Evolutionary conservation across 108 stramenopile species (phyloP), one percentile per base, ranked within the genome.

Genomic region (Schizochytrium sp.): DNA sequence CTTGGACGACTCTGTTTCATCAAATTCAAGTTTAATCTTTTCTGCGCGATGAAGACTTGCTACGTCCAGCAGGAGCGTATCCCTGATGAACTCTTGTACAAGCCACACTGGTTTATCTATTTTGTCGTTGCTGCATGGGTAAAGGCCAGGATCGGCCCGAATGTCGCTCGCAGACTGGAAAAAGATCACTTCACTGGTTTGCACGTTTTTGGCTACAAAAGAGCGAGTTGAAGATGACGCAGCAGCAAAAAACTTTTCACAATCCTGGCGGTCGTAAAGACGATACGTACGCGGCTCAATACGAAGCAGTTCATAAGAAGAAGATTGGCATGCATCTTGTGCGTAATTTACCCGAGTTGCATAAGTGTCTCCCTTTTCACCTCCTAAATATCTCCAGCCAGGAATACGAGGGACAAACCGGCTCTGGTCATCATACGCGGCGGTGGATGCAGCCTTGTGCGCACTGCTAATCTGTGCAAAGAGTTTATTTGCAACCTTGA

Each of bases 401-500:
- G 76, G 76, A 53, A 83, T 83, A 28, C 76, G 46, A 19, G 10
- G 15, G 17, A 83, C 76, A 83, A 83, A 83, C n/a, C 53, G 46
- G 50, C n/a, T 8, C 76, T 10, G 28, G 76, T 83, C 53, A 53
- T 83, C 76, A 83, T 38, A 83, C 50, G 76, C 76, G 10, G 46
- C 53, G 50, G 76, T 83, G 50, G 76, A 83, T 28, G 76, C 76
- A 46, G 46, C 28, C 53, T 83, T 83, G 76, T 55, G 46, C 76
- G 76, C 3, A 28, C 50, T 55, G 76, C 76, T 83, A n/a, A 83
- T 83, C 5, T 40, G 28, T 5, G 76, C 46, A 55, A 83, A 83
- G 76, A 55, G 50, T 2, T 83, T 49, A 53, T 83, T 83, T 8
- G 76, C 76, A n/a, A 55, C 50, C 53, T 40, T 17, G 28, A 83